Base-by-base conservation (phyloP, 202 grass and related monocot species). In the Eragrostis tef region DNA sequence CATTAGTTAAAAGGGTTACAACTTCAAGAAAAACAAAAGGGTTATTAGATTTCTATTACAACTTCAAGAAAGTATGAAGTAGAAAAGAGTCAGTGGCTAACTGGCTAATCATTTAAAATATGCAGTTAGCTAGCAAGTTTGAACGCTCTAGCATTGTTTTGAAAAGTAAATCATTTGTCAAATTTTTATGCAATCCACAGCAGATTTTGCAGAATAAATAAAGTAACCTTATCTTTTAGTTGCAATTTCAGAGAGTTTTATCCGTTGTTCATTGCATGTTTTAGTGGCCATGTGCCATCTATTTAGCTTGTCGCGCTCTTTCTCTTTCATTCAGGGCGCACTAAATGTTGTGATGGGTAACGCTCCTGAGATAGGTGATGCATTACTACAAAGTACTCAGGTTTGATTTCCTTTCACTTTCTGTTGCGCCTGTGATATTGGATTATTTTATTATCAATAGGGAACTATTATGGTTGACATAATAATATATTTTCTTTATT, bases 291-390 rank as follows among this genome's bases (percentile, higher is more conserved):
- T 83, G 43, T 57, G 41, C 46, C 27, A 53, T 73, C 27, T 57
- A 20, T 67, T 49, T 71, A 70, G 17, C 59, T 31, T 91, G n/a
- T 75, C 41, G n/a, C 51, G 48, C 54, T 31, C 64, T 64, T 77
- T 42, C 87, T 83, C 15, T 64, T 81, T 88, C 56, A 77, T 88
- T 64, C 83, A 98, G 96, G 92, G 96, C 58, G 87, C 87, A 34
- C 74, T 98, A 76, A 98, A 98, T 70, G 78, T 98, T 51, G 88
- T 98, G 41, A 93, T 93, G 90, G 96, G 96, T 65, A 95, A 98
- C 91, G 88, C 96, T 84, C 60, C 82, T 76, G 95, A 91, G 73
- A 98, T 95, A 84, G 95, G 95, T 67, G 90, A 93, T 68, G 83
- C 90, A 67, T 81, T 98, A 51, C 85, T 91, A 27, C 80, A 98